Base-by-base conservation (phyloP, 2,329 filamentous ascomycete genomes). In the Aspergillus glaucus region DNA sequence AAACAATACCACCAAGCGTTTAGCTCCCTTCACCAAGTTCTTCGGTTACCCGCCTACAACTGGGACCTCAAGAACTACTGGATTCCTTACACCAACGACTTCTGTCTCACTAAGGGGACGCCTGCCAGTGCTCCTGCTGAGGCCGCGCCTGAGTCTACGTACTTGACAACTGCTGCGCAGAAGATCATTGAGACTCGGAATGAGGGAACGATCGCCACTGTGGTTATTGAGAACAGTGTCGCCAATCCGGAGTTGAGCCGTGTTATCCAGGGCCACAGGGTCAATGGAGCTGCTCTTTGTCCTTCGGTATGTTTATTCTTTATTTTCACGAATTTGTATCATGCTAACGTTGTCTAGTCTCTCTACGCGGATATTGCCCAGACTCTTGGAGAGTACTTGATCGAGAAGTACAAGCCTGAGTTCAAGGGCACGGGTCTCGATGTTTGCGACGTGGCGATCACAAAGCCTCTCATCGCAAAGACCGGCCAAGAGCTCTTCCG, bases 391-490 rank as follows among this genome's bases (percentile, higher is more conserved):
- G 62, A 67, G 21, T 66, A 65, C 43, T 50, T 67, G 14, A 60
- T 63, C 6, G 55, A 63, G 32, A 65, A 64, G 42, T 65, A 67
- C 52, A 65, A 64, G 42, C 66, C 65, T 1, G 59, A 66, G 21
- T 56, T 62, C 46, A 55, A 62, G 24, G 58, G 58, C 2, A 47
- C 55, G 14, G 64, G 66, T 5, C 57, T 68, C 19, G 63, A 70
- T 48, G 58, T 70, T 10, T 64, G 62, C 46, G 55, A 68, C 8
- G 61, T 72, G 53, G 54, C 56, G 7, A 63, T 71, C 8, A 58
- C 63, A 2, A 68, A 67, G 48, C 81, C 85, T 30, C 73, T 91
- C 51, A 85, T 90, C 44, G 60, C 65, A 17, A 66, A 67, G 50
- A 61, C 58, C n/a, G 67, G 67, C 17, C 61, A 65, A 44, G 67